Evolutionary conservation across 768 basidiomycete species (phyloP).

Genomic region (Lactarius vividus): DNA sequence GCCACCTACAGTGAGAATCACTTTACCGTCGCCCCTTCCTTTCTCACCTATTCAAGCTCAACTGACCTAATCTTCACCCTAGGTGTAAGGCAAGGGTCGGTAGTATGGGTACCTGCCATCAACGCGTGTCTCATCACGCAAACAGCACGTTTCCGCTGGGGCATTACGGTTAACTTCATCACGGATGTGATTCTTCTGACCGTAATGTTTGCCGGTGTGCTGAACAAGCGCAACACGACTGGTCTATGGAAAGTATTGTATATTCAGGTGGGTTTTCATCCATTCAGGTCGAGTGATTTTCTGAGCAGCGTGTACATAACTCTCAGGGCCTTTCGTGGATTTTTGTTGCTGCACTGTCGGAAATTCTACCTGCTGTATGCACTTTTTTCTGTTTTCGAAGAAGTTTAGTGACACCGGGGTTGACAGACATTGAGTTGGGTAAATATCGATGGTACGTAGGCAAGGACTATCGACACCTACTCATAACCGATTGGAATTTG

Average conservation of each 20-base stretch:
- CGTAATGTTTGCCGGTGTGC: conserved; percentile 9
- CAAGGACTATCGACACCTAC: not conserved
- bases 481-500: not conserved
- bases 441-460: conserved; percentile 12
- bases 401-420: not conserved
- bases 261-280: conserved; percentile 2
- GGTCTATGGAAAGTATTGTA: conserved; percentile 15
- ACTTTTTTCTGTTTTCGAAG: not conserved
- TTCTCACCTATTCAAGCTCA: not conserved
- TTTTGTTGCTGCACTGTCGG: conserved; percentile 4
- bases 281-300: not conserved
- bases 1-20: conserved; percentile 1
- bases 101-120: not conserved
- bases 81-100: not conserved
- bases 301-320: not conserved
- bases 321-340: conserved; percentile 11
- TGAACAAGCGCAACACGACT: conserved; percentile 13
- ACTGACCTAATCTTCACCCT: not conserved
- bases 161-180: conserved; percentile 8
- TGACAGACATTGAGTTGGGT: not conserved
- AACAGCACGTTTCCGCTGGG: not conserved
- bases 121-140: not conserved
- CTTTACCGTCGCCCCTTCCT: not conserved
- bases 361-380: conserved; percentile 7
- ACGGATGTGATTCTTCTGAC: not conserved